Evolutionary conservation across 2,329 filamentous ascomycete genomes (phyloP), one percentile per base, ranked within the genome.

Genomic region (Neurospora crassa): DNA sequence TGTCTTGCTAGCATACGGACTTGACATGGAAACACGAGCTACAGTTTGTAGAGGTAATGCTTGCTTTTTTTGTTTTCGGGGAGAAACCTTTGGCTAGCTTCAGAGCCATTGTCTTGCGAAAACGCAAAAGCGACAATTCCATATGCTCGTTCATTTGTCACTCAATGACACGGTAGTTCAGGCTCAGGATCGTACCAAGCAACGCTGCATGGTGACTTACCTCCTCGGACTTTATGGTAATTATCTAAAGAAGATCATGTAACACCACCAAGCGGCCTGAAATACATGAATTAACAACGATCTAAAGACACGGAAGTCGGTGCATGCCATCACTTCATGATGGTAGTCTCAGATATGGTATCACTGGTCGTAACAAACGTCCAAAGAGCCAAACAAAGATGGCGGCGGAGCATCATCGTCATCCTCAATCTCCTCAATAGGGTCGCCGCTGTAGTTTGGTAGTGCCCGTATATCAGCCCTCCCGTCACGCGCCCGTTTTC

Each of bases 341-440:
- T 8, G 29, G 18, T 11, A 18, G 29, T 37, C 1, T 63, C 14
- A 37, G 24, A 37, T 18, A 63, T 34, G 24, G 53, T 34, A 34
- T 63, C 11, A 63, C 53, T 63, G 53, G 3, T 63, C 53, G 6
- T 63, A 63, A 37, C 53, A 63, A n/a, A 63, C 53, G 29, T 79
- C 77, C 7, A 79, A 74, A 20, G 74, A 34, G 14, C 74, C 74
- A 70, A 79, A 79, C 1, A 78, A 59, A 1, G 77, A 76, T 10
- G 72, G 70, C n/a, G 71, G 68, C 3, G 70, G 11, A 43, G 40
- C 59, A 29, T 69, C 42, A 20, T 71, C 71, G 5, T 74, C 69
- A 4, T 76, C 75, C 41, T 78, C 75, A 67, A 78, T 75, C 8
- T 80, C 78, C 70, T 80, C 78, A 45, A 80, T 80, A 0, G 78